Percentiles rank a stretch among this genome's conserved stretches.
phyloP scores from a whole-genome alignment of 169 alveolate genomes.

The Plasmodium vivax region DNA sequence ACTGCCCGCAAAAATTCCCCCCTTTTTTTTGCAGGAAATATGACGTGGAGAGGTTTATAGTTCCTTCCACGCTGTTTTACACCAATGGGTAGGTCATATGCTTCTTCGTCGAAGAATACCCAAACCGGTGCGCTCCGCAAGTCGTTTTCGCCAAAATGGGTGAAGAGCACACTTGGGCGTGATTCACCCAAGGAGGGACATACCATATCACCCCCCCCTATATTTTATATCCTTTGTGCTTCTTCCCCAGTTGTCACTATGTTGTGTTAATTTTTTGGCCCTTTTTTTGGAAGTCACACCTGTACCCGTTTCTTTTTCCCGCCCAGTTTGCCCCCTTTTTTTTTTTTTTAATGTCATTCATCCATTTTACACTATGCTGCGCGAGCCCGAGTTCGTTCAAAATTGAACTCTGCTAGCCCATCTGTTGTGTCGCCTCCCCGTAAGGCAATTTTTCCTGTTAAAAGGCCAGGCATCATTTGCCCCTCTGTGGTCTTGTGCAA shows the following conservation, averaged over 20 bases:
- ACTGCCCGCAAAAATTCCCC: not conserved
- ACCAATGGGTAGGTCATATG: slow-evolving; percentile 24
- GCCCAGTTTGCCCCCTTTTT: not conserved
- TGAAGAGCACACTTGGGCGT: not conserved
- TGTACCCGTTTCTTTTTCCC: not conserved
- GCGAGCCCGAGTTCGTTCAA: not conserved
- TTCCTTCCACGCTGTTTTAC: slow-evolving; percentile 59
- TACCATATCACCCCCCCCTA: not conserved
- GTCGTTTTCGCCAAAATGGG: not conserved
- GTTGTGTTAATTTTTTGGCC: not conserved
- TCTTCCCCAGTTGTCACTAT: not conserved
- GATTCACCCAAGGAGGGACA: not conserved
- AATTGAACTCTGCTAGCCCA: not conserved
- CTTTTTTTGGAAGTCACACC: not conserved
- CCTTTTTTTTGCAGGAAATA: slow-evolving; percentile 47
- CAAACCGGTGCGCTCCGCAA: not conserved
- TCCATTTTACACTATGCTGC: not conserved
- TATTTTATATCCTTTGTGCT: not conserved
- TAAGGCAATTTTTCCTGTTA: not conserved
- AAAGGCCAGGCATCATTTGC: not conserved
- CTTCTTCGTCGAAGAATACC: not conserved
- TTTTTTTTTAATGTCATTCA: not conserved
- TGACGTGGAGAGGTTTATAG: slow-evolving; percentile 71
- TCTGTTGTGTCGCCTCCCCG: not conserved
- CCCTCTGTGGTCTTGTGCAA: not conserved